Evolutionary conservation across 176 grass and related monocot genomes (phyloP), one percentile per base, ranked within the genome.

Genomic region (Chloris gayana): DNA sequence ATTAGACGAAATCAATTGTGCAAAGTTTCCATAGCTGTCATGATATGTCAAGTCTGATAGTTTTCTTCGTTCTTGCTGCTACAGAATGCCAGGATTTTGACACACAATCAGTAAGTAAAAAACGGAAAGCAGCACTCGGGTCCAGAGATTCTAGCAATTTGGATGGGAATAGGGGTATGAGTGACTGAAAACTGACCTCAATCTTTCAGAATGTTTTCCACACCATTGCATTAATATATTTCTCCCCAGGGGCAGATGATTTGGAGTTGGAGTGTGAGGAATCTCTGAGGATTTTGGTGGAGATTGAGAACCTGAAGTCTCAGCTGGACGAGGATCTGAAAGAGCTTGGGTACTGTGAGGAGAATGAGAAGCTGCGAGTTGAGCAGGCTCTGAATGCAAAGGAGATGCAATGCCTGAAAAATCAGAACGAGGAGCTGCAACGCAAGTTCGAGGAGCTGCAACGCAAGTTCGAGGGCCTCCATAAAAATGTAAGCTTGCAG

Each of bases 281-380:
- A 19, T 31, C 15, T 70, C 25, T 8, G 6, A 45, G 24, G 35
- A 44, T 81, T 32, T 22, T 35, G 7, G 13, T n/a, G 66, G 78
- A 81, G 35, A 70, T 70, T 2, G 67, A 81, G 6, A 22, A 31
- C 26, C 53, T 81, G 37, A 81, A 11, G 77, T 68, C 47, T 68
- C 33, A 80, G 34, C 24, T 80, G 24, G 46, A 39, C 10, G 7
- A 25, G 33, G 51, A 69, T n/a, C 34, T 69, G 64, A 80, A 54
- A 54, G 64, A 80, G 50, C 25, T 80, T 27, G 49, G 49, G 17
- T 69, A 21, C 15, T 80, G 65, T 68, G 47, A 69, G 15, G 58
- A 79, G 13, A 85, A 85, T 65, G 14, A 57, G 59, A 79, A 57
- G 26, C 47, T 85, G 32, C 65, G 59, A 38, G 59, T 13, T 54